These are phyloP conservation scores for Malassezia restricta DNA, from an alignment of 1,284 basidiomycete species.

Conservation along the genomic window DNA sequence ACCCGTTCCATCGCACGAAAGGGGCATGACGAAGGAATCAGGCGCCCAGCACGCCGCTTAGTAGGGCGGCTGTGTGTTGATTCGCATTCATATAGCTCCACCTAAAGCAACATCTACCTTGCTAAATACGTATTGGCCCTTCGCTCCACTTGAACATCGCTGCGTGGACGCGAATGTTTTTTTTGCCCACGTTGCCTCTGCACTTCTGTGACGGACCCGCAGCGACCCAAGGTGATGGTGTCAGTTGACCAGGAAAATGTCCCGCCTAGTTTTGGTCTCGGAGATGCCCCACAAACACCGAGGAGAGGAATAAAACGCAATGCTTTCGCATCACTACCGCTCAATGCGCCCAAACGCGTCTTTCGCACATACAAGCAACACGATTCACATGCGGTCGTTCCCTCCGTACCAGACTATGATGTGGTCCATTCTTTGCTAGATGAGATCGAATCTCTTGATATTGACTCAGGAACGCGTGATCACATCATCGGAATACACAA, in stretches of 20 bases:
- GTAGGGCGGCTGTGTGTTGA: neutral
- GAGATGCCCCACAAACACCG: neutral
- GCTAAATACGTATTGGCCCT: neutral
- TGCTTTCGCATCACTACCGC: neutral
- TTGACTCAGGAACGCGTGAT: constrained; percentile 5
- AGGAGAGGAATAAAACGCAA: neutral
- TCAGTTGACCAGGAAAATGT: neutral
- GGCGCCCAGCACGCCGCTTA: neutral
- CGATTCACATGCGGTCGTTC: neutral
- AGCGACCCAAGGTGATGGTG: neutral
- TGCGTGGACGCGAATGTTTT: no score
- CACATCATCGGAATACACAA: constrained; percentile 2
- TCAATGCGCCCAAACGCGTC: constrained; percentile 2
- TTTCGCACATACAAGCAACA: constrained; percentile 4
- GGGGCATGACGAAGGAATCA: neutral
- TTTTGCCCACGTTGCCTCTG: no score
- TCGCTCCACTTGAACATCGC: neutral
- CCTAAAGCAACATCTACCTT: constrained; percentile 8
- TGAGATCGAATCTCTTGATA: neutral
- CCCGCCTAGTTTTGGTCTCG: neutral
- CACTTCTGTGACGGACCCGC: no score
- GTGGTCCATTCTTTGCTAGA: neutral
- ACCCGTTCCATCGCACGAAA: neutral
- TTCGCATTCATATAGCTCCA: constrained; percentile 1
- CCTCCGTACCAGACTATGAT: neutral